Conservation (phyloP, 2,329 filamentous ascomycete species). For the Venturia nashicola region DNA sequence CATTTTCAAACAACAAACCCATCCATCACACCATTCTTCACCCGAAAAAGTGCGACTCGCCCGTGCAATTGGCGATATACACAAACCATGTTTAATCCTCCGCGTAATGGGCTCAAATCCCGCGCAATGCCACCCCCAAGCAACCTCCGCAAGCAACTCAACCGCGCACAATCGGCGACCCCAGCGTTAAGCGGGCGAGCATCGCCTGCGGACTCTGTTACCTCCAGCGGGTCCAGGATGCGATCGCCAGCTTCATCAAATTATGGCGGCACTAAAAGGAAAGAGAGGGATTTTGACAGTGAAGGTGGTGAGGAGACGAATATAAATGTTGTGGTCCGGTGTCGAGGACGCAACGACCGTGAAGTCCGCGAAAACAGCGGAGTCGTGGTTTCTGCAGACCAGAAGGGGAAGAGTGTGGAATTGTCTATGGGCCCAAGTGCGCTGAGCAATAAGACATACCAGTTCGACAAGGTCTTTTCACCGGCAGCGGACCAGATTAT, state of each 20-base stretch:
- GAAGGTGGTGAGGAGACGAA: conserved; percentile 72
- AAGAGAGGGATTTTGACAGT: conserved; percentile 71
- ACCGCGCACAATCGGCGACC: conserved; percentile 5
- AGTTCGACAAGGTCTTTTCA: conserved; percentile 95
- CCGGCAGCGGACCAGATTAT: conserved; percentile 86
- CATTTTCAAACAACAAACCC: neutral
- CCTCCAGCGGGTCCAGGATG: conserved; percentile 38
- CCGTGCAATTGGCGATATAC: neutral
- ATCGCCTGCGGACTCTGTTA: conserved; percentile 61
- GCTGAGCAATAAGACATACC: conserved; percentile 89
- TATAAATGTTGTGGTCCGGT: conserved; percentile 94
- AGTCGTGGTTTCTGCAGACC: conserved; percentile 78
- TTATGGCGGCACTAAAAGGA: conserved; percentile 60
- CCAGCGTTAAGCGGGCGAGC: conserved; percentile 33
- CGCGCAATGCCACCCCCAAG: conserved; percentile 8
- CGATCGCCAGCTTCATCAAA: conserved; percentile 32
- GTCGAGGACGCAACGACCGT: conserved; percentile 80
- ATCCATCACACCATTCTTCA: neutral
- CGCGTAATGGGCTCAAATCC: neutral
- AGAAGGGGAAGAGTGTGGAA: conserved; percentile 75
- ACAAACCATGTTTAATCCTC: conserved; percentile 3
- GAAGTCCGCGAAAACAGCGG: conserved; percentile 92
- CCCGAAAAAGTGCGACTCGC: neutral
- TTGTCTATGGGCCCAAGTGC: conserved; percentile 88
- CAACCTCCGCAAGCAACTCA: neutral